These are phyloP conservation scores for Macrolepiota dolichaula DNA, from an alignment of 768 basidiomycete genomes.

Conservation along the genomic window DNA sequence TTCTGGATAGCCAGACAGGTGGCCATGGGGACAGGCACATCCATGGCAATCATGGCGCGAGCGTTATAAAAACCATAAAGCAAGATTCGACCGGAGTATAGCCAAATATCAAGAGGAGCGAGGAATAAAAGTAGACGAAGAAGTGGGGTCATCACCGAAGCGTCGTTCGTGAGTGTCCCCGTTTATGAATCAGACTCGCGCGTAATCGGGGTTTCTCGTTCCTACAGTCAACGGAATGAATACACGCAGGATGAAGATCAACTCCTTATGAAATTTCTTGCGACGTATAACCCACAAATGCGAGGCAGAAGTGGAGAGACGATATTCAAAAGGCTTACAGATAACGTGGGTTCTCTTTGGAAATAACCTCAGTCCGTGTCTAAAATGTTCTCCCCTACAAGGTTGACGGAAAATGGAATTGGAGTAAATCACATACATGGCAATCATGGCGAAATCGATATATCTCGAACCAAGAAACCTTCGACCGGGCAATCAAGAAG, in stretches of 20 bases:
- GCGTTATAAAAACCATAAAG: conserved; percentile 45
- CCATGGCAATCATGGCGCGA: conserved; percentile 62
- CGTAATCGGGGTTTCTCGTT: not conserved
- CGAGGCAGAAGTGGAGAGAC: conserved; percentile 42
- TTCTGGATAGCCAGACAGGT: conserved; percentile 34
- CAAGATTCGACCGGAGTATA: conserved; percentile 41
- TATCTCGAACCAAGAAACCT: conserved; percentile 35
- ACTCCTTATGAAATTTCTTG: conserved; percentile 43
- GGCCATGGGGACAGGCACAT: conserved; percentile 51
- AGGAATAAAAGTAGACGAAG: not conserved
- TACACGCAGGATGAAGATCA: conserved; percentile 40
- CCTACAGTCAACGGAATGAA: conserved; percentile 16
- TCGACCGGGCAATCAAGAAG: conserved; percentile 38
- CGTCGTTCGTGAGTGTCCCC: not conserved
- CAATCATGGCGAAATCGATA: conserved; percentile 68
- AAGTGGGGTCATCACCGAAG: not conserved
- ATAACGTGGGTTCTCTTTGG: conserved; percentile 36
- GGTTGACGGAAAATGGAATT: conserved; percentile 43
- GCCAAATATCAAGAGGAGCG: conserved; percentile 25
- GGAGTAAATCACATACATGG: conserved; percentile 50
- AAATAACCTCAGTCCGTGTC: not conserved
- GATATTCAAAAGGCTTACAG: conserved; percentile 39
- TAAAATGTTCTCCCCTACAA: conserved; percentile 18
- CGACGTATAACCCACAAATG: conserved; percentile 37
- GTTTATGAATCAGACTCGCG: too few species aligned